phyloP scores from a whole-genome alignment of 805 yeast species.

The Blastobotrys americana region DNA sequence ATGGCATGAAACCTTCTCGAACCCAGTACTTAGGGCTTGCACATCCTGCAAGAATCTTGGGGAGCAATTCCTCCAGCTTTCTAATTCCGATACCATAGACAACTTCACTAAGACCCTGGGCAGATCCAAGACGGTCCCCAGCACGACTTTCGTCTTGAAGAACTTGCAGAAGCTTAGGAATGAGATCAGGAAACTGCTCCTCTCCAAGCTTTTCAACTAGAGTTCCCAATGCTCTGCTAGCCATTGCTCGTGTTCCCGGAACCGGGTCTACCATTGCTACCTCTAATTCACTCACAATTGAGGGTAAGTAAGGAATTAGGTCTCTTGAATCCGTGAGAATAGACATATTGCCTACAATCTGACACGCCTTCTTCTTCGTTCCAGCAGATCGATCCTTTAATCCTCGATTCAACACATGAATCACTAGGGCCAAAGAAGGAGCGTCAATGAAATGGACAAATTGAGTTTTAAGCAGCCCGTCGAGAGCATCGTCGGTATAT shows the following conservation, averaged over 20 bases:
- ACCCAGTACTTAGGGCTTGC: constrained; percentile 58
- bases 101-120: constrained; percentile 94
- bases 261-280: constrained; percentile 98
- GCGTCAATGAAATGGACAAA: constrained; percentile 98
- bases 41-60: constrained; percentile 67
- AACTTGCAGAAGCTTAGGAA: constrained; percentile 69
- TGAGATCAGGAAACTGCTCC: constrained; percentile 85
- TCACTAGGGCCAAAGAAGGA: constrained; percentile 90
- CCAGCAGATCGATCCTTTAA: constrained; percentile 90
- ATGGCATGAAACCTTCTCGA: constrained; percentile 89
- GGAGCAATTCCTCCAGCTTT: constrained; percentile 83
- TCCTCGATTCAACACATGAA: constrained; percentile 93
- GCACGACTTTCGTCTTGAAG: constrained; percentile 69
- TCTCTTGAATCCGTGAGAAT: constrained; percentile 86
- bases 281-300: constrained; percentile 75
- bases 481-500: constrained; percentile 80
- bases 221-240: constrained; percentile 94
- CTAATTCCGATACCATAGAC: constrained; percentile 82
- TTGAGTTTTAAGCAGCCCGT: constrained; percentile 78
- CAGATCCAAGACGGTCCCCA: constrained; percentile 94
- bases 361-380: constrained; percentile 89
- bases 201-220: constrained; percentile 95
- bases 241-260: constrained; percentile 93
- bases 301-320: constrained; percentile 71
- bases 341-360: constrained; percentile 98